Base-by-base conservation (phyloP, 2,329 filamentous ascomycete species). In the Elsinoe arachidis region DNA sequence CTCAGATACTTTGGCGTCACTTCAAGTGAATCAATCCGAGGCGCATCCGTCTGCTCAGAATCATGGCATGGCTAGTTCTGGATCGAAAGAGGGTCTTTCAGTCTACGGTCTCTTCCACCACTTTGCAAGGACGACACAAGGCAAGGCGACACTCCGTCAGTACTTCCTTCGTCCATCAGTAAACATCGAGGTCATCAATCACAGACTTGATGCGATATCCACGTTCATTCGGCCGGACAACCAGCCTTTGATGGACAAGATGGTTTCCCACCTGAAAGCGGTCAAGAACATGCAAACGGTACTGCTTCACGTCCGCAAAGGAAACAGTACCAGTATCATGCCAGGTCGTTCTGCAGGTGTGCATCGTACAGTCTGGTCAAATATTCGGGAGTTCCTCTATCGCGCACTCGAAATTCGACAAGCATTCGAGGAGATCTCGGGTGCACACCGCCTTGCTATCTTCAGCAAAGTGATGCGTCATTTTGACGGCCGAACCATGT, bases 11-110 rank as follows among this genome's bases (percentile, higher is more conserved):
- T 74, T 97, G 41, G 72, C 82, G 12, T 90, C 90, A 1, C 78
- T 99, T 7, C 92, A 96, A 65, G 88, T 99, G 26, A 77, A 96
- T 23, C 85, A 87, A 57, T 83, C 86, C 1, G 91, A 96, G 68
- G 82, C 82, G 10, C 90, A 95, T 69, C 91, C 89, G 3, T 90
- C 90, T 66, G 84, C 81, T 49, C 87, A 92, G 61, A 87, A 85
- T 63, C 85, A 87, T 72, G 87, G 87, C 0, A 82, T 84, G 2
- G 80, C 78, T 5, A 78, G 76, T 23, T 82, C 80, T 1, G 84
- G 81, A 17, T 80, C 81, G 0, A 96, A 92, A 69, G 90, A 95
- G 72, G 87, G 83, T 14, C 77, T 93, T 1, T 97, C 89, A 0
- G 74, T 96, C 0, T 96, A 87, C 68, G 91, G 88, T 0, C 74